phyloP scores from a whole-genome alignment of 192 early-diverging fungal genomes.

The Glomus cerebriforme region DNA sequence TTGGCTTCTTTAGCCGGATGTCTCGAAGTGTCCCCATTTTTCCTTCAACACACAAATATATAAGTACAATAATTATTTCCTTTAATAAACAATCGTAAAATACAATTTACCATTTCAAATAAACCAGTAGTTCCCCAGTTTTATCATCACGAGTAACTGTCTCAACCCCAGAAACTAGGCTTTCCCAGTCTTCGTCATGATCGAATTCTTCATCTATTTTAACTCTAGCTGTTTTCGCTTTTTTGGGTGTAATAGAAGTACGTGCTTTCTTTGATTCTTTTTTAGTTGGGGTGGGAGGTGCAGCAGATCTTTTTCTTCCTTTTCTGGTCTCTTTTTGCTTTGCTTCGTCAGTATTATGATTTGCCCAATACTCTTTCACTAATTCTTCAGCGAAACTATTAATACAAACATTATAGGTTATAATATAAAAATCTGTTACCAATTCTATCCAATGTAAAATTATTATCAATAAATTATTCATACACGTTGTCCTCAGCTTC shows the following conservation, averaged over 20 bases:
- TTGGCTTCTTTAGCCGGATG: slow-evolving; percentile 30
- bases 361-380: slow-evolving; percentile 26
- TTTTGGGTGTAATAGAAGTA: neutral
- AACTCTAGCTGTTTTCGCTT: slow-evolving; percentile 3
- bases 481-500: slow-evolving; percentile 25
- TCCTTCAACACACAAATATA: slow-evolving; percentile 9
- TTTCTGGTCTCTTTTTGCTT: neutral
- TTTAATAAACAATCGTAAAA: neutral
- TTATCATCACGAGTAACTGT: slow-evolving; percentile 34
- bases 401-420: neutral
- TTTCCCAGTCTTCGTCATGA: slow-evolving; percentile 24
- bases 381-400: slow-evolving; percentile 23
- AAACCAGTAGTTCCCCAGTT: slow-evolving; percentile 32
- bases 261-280: slow-evolving; percentile 2
- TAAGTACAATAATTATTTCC: neutral
- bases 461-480: neutral
- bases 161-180: slow-evolving; percentile 17
- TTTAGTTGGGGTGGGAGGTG: neutral
- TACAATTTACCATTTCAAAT: slow-evolving; percentile 27
- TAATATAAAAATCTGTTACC: neutral
- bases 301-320: neutral
- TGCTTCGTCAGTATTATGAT: neutral
- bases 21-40: slow-evolving; percentile 26
- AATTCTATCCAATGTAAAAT: neutral
- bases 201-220: slow-evolving; percentile 8